Conservation (phyloP, 768 basidiomycete genomes). For the Lyophyllum shimeji region DNA sequence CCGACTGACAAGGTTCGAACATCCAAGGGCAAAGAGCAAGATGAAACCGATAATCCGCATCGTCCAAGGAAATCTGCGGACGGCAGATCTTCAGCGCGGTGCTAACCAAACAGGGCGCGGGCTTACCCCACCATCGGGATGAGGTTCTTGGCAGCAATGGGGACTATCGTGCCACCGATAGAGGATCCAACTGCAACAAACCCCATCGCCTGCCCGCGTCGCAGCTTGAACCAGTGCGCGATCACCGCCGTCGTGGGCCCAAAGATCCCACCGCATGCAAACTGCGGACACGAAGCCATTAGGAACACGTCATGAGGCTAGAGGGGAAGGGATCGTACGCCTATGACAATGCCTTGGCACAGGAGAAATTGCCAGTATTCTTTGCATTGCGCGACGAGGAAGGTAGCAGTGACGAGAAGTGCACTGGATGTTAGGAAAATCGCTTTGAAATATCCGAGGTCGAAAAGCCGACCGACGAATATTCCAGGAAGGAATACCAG, state of each 20-base stretch:
- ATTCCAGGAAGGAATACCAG: constrained; percentile 64
- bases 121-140: constrained; percentile 44
- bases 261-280: constrained; percentile 58
- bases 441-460: constrained; percentile 63
- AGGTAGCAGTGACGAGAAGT: constrained; percentile 52
- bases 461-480: constrained; percentile 66
- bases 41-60: constrained; percentile 71
- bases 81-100: neutral
- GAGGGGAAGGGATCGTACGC: constrained; percentile 39
- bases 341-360: constrained; percentile 68
- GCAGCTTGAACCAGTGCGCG: constrained; percentile 73
- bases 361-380: constrained; percentile 78
- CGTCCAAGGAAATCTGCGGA: constrained; percentile 74
- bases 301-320: constrained; percentile 1
- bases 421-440: constrained; percentile 48
- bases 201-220: constrained; percentile 57
- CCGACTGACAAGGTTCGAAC: constrained; percentile 49
- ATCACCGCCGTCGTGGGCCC: constrained; percentile 59
- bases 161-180: constrained; percentile 67
- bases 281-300: constrained; percentile 24
- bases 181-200: constrained; percentile 65
- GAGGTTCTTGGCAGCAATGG: constrained; percentile 58
- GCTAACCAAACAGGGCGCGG: neutral
- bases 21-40: constrained; percentile 47
- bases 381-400: constrained; percentile 71